Percentiles rank a stretch among this genome's conserved stretches.
phyloP scores from a whole-genome alignment of 495 filamentous ascomycete genomes.

The Staphylotrichum longicolle region DNA sequence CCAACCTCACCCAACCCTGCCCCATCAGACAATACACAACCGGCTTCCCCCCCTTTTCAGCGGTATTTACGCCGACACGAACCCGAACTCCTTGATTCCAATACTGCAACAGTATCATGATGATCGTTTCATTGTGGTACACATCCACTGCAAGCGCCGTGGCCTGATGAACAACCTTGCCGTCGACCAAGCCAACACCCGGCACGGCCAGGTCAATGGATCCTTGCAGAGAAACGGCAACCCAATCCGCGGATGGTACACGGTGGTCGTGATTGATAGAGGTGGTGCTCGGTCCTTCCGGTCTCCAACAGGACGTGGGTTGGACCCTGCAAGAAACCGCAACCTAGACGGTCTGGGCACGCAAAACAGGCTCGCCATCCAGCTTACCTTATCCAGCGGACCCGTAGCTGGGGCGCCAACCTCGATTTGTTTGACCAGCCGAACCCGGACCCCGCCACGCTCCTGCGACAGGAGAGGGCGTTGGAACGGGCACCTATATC shows the following conservation, averaged over 20 bases:
- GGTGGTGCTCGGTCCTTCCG: too few species aligned
- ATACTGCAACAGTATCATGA: too few species aligned
- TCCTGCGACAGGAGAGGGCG: too few species aligned
- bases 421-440: neutral
- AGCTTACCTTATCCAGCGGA: neutral
- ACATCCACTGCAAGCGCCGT: neutral
- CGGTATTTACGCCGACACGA: too few species aligned
- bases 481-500: too few species aligned
- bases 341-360: neutral
- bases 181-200: constrained; percentile 6
- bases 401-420: neutral
- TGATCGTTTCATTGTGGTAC: neutral
- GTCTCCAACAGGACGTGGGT: too few species aligned
- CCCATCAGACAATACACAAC: too few species aligned
- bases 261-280: neutral
- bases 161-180: neutral
- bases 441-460: neutral
- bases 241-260: neutral
- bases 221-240: neutral
- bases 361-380: neutral
- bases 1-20: too few species aligned
- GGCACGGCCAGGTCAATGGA: neutral
- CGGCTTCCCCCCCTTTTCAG: too few species aligned
- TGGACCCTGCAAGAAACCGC: too few species aligned
- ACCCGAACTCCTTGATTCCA: too few species aligned